phyloP scores from a whole-genome alignment of 108 stramenopile genomes.

The Fragilariopsis cylindrus region DNA sequence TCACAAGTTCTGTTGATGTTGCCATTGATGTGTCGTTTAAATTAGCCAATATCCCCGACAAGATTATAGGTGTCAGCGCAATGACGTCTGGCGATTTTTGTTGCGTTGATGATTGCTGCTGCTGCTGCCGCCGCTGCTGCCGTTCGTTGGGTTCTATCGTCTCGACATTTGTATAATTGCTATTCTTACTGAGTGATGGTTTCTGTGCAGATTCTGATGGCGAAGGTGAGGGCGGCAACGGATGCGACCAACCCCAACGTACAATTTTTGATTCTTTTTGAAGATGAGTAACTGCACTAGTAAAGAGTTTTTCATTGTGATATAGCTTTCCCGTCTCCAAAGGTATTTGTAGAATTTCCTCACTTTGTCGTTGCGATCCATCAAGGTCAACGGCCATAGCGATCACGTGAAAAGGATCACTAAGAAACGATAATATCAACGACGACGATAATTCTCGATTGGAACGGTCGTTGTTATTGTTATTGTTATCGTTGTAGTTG shows the following conservation, averaged over 20 bases:
- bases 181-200: neutral
- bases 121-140: neutral
- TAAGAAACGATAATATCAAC: neutral
- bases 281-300: slow-evolving; percentile 19
- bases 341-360: slow-evolving; percentile 22
- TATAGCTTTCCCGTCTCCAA: slow-evolving; percentile 38
- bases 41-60: slow-evolving; percentile 37
- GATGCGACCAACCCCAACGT: neutral
- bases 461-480: neutral
- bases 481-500: neutral
- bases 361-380: slow-evolving; percentile 18
- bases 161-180: neutral
- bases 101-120: neutral
- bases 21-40: neutral
- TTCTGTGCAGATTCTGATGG: neutral
- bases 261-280: slow-evolving; percentile 18
- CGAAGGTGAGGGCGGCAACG: neutral
- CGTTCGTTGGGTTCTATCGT: neutral
- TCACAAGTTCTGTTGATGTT: slow-evolving; percentile 31
- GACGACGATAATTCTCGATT: neutral
- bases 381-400: slow-evolving; percentile 37
- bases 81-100: neutral
- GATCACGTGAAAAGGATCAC: slow-evolving; percentile 32
- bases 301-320: slow-evolving; percentile 25
- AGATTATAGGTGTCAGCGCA: slow-evolving; percentile 42